Base-by-base conservation (phyloP, 164 flowering plant genomes). In the Santalum album region DNA sequence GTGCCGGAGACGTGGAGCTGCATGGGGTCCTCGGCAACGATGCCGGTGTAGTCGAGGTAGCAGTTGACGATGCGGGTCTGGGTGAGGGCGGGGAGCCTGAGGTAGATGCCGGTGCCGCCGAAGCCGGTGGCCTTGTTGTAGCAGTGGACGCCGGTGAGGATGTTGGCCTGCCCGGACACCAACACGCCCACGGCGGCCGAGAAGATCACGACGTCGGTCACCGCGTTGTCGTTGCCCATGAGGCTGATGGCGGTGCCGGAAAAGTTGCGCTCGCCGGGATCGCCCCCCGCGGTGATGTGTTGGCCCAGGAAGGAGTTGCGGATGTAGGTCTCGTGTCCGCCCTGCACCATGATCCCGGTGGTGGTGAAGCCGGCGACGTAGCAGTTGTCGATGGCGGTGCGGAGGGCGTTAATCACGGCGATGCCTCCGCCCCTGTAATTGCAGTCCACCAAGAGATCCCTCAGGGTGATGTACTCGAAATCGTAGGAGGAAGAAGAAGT, bases 1-100 rank as follows among this genome's bases (percentile, higher is more conserved):
- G 77, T 62, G 45, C 61, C 73, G 0, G 91, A 57, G 42, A 92
- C 64, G 9, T 65, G 70, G 14, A 89, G 84, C 61, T 89, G 96
- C 2, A 89, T 85, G 0, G 97, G 99, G 49, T 92, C 99, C 59
- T 92, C 99, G 0, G 94, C 96, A 0, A 89, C 90, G 22, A 92
- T 87, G 0, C 95, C 95, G 0, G 90, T 87, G 73, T 69, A 92
- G 32, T 92, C 99, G 68, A 92, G 15, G 74, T 92, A 92, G 39
- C 68, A 82, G 57, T 87, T 80, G 34, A 79, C 72, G 2, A 92
- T 85, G 27, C 97, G 65, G 29, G 96, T 92, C 56, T 89, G 99
- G 0, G 92, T 79, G 14, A 76, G 48, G 4, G 83, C 81, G 0
- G 94, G 86, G 1, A 79, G 51, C 35, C 70, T 73, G 24, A 92